Evolutionary conservation across 1,139 yeast genomes (phyloP).

Genomic region (Lodderomyces metapsilosis): DNA sequence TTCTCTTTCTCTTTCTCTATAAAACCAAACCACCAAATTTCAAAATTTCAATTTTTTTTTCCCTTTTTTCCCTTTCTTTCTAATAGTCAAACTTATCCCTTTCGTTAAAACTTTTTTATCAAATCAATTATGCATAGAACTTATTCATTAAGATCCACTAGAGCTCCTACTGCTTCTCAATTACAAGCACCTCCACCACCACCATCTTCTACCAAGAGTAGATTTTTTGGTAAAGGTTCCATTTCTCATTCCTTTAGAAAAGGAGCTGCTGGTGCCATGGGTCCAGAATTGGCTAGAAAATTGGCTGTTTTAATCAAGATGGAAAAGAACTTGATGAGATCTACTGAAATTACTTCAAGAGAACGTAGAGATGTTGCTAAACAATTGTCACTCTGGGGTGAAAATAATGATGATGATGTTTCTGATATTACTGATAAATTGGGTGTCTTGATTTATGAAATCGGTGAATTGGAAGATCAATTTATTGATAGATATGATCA

Average conservation of each 20-base stretch:
- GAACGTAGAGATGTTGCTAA: constrained; percentile 83
- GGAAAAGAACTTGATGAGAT: constrained; percentile 79
- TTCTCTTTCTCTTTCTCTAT: no score
- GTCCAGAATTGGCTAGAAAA: constrained; percentile 78
- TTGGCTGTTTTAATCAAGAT: constrained; percentile 75
- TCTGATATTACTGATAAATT: constrained; percentile 83
- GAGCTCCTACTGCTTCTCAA: constrained; percentile 83
- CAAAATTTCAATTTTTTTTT: no score
- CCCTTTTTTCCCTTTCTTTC: no score
- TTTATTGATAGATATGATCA: constrained; percentile 85
- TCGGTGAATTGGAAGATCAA: constrained; percentile 86
- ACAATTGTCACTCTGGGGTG: constrained; percentile 85
- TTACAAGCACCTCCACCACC: constrained; percentile 82
- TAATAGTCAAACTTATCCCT: no score
- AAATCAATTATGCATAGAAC: constrained; percentile 71
- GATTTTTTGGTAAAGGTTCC: constrained; percentile 73
- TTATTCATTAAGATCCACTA: constrained; percentile 71
- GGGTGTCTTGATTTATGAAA: constrained; percentile 77
- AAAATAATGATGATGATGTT: constrained; percentile 79
- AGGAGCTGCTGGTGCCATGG: constrained; percentile 69
- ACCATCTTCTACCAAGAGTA: constrained; percentile 63
- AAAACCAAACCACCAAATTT: no score
- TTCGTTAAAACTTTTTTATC: no score
- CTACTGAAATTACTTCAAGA: constrained; percentile 72
- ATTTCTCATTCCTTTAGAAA: constrained; percentile 66